Conservation (phyloP, 129 eudicot species). For the Flaveria sonorensis region DNA sequence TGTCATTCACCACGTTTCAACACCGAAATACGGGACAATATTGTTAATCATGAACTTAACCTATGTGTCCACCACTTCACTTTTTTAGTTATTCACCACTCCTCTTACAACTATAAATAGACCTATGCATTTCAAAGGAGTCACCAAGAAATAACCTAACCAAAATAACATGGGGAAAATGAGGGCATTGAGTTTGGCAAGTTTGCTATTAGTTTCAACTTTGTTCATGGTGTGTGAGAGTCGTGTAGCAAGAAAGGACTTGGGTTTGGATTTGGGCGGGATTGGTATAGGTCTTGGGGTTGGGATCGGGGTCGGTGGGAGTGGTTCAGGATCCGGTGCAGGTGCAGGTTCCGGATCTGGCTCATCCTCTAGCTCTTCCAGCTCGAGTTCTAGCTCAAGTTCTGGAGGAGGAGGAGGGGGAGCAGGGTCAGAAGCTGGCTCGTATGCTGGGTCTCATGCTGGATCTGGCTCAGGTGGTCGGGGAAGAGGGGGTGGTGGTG, state of each 20-base stretch:
- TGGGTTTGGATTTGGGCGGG: slow-evolving; percentile 61
- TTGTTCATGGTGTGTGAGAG: slow-evolving; percentile 45
- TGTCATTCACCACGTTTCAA: slow-evolving; percentile 24
- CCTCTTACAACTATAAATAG: slow-evolving; percentile 47
- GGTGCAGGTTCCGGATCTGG: slow-evolving; percentile 31
- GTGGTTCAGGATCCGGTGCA: slow-evolving; percentile 52
- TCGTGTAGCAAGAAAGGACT: slow-evolving; percentile 66
- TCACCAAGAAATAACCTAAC: slow-evolving; percentile 24
- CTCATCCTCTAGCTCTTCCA: slow-evolving; percentile 46
- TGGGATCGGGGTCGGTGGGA: slow-evolving; percentile 55
- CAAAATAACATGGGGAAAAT: slow-evolving; percentile 26
- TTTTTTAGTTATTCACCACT: slow-evolving; percentile 17
- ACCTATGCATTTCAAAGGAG: slow-evolving; percentile 15
- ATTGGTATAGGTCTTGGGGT: slow-evolving; percentile 53
- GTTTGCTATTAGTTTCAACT: slow-evolving; percentile 43
- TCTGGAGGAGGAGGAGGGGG: slow-evolving; percentile 51
- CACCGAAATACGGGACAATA: slow-evolving; percentile 15
- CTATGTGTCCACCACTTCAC: slow-evolving; percentile 22
- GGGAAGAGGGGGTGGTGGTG: slow-evolving; percentile 14
- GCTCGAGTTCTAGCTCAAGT: slow-evolving; percentile 50
- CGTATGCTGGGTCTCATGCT: slow-evolving; percentile 63
- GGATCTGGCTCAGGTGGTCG: slow-evolving; percentile 45
- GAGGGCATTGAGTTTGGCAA: slow-evolving; percentile 31
- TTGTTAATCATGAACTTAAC: slow-evolving; percentile 15
- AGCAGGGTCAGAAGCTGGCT: slow-evolving; percentile 57